phyloP scores from a whole-genome alignment of 2,329 filamentous ascomycete species.

The Camillea tinctor region DNA sequence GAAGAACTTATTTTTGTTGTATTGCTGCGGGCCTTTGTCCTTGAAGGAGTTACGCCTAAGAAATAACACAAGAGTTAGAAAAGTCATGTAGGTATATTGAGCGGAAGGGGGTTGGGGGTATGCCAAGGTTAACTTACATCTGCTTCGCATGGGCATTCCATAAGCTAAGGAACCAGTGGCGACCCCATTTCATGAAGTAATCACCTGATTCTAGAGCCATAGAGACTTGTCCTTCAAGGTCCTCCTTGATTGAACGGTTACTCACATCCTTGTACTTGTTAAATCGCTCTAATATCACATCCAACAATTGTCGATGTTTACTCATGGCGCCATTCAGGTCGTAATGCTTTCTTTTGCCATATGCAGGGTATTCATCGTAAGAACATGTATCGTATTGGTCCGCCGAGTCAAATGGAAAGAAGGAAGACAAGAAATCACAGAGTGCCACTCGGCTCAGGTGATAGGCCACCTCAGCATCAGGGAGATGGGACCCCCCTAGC shows the following conservation, averaged over 20 bases:
- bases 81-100: background rate
- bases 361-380: no score
- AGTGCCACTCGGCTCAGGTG: conserved; percentile 51
- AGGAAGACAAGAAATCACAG: conserved; percentile 47
- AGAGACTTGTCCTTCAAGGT: conserved; percentile 52
- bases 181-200: conserved; percentile 53
- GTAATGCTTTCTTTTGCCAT: conserved; percentile 4
- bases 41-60: conserved; percentile 58
- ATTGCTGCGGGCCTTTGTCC: conserved; percentile 56
- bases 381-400: conserved; percentile 39
- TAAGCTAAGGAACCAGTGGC: conserved; percentile 57
- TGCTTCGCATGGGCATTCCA: conserved; percentile 56
- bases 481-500: conserved; percentile 24
- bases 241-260: conserved; percentile 48
- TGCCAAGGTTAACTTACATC: conserved; percentile 29
- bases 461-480: conserved; percentile 43
- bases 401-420: conserved; percentile 39
- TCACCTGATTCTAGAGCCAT: conserved; percentile 41
- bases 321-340: conserved; percentile 14
- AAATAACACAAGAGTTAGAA: background rate
- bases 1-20: conserved; percentile 55
- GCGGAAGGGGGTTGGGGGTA: background rate
- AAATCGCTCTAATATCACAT: conserved; percentile 33
- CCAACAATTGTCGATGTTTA: conserved; percentile 32
- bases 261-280: conserved; percentile 35